phyloP scores from a whole-genome alignment of 352 stramenopile genomes.

The Aphanomyces invadans region DNA sequence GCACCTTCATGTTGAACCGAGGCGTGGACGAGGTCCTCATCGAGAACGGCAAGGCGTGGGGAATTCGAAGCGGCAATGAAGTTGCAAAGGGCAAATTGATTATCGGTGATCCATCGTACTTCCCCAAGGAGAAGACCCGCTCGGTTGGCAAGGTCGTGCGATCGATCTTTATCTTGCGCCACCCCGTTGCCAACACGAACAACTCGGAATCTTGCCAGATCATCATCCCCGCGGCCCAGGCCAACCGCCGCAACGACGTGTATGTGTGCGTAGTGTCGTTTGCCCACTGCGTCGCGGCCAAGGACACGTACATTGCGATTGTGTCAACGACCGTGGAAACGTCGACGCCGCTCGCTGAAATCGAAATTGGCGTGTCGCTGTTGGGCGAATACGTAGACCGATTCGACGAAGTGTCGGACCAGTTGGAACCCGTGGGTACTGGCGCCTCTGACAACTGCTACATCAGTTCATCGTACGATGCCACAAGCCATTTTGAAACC shows the following conservation, averaged over 20 bases:
- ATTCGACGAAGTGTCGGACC: conserved; percentile 95
- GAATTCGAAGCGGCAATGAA: conserved; percentile 87
- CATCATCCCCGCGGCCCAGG: conserved; percentile 97
- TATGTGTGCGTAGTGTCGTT: conserved; percentile 96
- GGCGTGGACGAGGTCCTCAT: conserved; percentile 92
- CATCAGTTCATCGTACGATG: conserved; percentile 93
- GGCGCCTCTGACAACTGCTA: conserved; percentile 94
- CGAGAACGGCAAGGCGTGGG: conserved; percentile 88
- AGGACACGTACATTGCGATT: conserved; percentile 98
- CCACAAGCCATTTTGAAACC: conserved; percentile 96
- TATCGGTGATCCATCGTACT: conserved; percentile 99
- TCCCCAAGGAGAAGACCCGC: conserved; percentile 88
- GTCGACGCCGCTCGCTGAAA: conserved; percentile 90
- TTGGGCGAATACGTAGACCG: conserved; percentile 94
- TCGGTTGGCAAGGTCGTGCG: conserved; percentile 93
- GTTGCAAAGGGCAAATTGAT: conserved; percentile 96
- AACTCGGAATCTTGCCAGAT: conserved; percentile 97
- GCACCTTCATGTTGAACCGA: conserved; percentile 99
- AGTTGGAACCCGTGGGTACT: conserved; percentile 90
- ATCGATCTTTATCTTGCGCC: conserved; percentile 99
- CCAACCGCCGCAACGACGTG: conserved; percentile 95
- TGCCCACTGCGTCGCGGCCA: conserved; percentile 90
- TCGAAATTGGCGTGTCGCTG: conserved; percentile 92
- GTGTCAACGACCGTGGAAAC: conserved; percentile 98
- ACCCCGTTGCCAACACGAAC: conserved; percentile 96